Evolutionary conservation across 2,329 filamentous ascomycete genomes (phyloP), one percentile per base, ranked within the genome.

Genomic region (Pseudogymnoascus sp.): DNA sequence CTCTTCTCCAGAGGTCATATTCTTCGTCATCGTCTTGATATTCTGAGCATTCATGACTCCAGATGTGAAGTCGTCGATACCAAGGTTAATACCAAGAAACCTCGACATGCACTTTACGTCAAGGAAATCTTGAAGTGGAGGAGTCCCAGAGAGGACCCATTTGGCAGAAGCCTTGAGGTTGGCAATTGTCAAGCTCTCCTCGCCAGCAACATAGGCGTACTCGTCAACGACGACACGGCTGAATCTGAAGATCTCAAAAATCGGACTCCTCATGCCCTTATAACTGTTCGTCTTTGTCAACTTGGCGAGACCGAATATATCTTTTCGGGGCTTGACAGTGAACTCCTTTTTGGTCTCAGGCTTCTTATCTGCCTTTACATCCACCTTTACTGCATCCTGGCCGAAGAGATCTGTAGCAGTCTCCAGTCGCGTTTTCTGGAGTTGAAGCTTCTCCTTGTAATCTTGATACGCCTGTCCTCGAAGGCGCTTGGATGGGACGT

Each of bases 131-230:
- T 77, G 75, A 2, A 87, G 68, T 0, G 78, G 75, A 1, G 85
- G 85, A 0, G 85, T 88, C 2, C 82, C 85, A 0, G 84, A 88
- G 1, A 88, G 72, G 5, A 85, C 75, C 84, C 85, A 88, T 60
- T 78, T 59, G 2, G 59, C 50, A 5, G 57, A 9, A 9, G 64
- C 78, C 26, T 76, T 68, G 1, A 86, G 67, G 0, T 72, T 73
- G 5, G 77, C 72, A 4, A 84, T 71, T 0, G 61, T 57, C 41
- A 64, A 59, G 11, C 61, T 40, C 17, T 64, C 57, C 58, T 77
- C 70, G 13, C 73, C 68, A 47, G 76, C 74, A 4, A 81, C 72
- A 64, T 87, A 85, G 0, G 84, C 82, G 65, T 83, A 87, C 65
- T 89, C 86, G 63, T 89, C 86, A 1, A 87, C 74, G 1, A 88